phyloP scores from a whole-genome alignment of 345 rosid genomes.

The Camelina laxa region DNA sequence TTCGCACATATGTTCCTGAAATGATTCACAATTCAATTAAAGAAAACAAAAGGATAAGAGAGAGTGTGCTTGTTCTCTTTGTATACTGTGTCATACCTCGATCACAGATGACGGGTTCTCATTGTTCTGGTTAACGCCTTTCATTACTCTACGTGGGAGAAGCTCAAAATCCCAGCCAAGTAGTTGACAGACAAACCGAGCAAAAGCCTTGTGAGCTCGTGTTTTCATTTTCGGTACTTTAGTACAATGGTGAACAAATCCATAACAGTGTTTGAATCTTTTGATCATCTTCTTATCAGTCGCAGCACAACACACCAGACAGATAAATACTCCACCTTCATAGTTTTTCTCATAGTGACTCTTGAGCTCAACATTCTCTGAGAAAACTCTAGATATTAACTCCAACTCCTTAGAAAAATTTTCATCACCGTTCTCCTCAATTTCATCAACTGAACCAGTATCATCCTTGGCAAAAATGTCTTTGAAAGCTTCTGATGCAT shows the following conservation, averaged over 20 bases:
- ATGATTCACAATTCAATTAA: constrained; percentile 1
- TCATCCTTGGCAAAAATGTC: constrained; percentile 41
- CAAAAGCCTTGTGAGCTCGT: constrained; percentile 71
- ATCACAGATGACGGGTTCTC: constrained; percentile 27
- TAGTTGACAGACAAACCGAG: constrained; percentile 63
- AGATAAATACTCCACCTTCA: constrained; percentile 59
- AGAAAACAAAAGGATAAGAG: constrained; percentile 7
- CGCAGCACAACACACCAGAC: constrained; percentile 65
- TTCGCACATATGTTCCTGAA: constrained; percentile 41
- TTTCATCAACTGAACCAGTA: constrained; percentile 44
- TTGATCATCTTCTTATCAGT: constrained; percentile 53
- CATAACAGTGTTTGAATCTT: constrained; percentile 62
- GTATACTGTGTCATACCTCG: constrained; percentile 26
- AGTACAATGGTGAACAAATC: constrained; percentile 63
- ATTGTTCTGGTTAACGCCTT: constrained; percentile 36
- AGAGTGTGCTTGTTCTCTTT: neutral
- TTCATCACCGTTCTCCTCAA: constrained; percentile 40
- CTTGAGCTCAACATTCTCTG: constrained; percentile 60
- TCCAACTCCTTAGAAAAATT: constrained; percentile 46
- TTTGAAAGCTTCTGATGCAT: constrained; percentile 48
- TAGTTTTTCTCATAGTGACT: constrained; percentile 55
- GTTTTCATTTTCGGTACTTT: constrained; percentile 49
- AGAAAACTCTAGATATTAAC: constrained; percentile 53
- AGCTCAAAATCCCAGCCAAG: constrained; percentile 65
- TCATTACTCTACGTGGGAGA: constrained; percentile 32